Conservation (phyloP, 345 rosid species). For the Pistacia integerrima region DNA sequence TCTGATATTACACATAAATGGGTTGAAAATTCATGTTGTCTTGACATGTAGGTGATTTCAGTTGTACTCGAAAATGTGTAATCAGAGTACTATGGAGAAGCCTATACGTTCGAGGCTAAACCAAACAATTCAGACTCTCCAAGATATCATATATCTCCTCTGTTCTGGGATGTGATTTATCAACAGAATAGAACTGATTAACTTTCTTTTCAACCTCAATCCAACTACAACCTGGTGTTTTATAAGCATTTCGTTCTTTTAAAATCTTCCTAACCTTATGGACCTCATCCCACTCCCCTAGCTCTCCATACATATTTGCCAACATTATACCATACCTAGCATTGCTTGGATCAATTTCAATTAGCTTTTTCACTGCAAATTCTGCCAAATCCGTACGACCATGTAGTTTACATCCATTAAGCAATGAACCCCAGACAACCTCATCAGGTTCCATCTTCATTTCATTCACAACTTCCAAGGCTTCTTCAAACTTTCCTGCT, state of each 20-base stretch:
- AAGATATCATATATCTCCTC: constrained; percentile 52
- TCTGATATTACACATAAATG: too few relatives aligned
- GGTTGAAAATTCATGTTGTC: too few relatives aligned
- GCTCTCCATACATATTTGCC: constrained; percentile 72
- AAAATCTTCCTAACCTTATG: constrained; percentile 61
- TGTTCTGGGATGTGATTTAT: constrained; percentile 55
- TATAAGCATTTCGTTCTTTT: constrained; percentile 57
- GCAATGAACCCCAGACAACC: constrained; percentile 86
- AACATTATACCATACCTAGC: constrained; percentile 73
- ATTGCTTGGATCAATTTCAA: constrained; percentile 66
- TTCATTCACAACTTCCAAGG: constrained; percentile 45
- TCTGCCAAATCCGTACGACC: constrained; percentile 46
- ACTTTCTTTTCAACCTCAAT: constrained; percentile 65
- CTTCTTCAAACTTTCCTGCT: constrained; percentile 72
- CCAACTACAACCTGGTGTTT: constrained; percentile 92
- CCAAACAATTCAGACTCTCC: constrained; percentile 37
- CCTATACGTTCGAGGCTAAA: background rate
- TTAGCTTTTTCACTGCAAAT: constrained; percentile 57
- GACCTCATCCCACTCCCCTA: constrained; percentile 78
- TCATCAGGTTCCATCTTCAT: constrained; percentile 80
- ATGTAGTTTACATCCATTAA: constrained; percentile 70
- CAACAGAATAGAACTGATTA: constrained; percentile 69
- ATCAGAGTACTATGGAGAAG: background rate
- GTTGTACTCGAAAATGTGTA: background rate
- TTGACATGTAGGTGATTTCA: too few relatives aligned